Base-by-base conservation (phyloP, 306 rosid genomes). In the Rubus idaeus region DNA sequence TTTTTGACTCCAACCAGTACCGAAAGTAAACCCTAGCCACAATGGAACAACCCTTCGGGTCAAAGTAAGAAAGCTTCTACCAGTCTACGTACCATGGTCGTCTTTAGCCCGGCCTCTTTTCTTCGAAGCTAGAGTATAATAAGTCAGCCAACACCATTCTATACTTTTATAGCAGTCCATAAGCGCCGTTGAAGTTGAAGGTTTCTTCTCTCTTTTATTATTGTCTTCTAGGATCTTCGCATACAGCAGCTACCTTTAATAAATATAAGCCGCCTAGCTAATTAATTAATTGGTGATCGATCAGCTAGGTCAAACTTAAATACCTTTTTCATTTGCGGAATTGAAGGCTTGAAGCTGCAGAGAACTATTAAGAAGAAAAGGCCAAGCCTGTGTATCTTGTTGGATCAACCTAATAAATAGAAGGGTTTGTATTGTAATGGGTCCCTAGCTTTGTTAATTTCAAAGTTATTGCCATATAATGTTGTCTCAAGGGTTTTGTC, bases 181-280 rank as follows among this genome's bases (percentile, higher is more conserved):
- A 70, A 81, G 79, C 78, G 81, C 70, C 78, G 68, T 79, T 30
- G 35, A 30, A 30, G 35, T 30, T 85, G 84, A 78, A 70, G 77
- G 64, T 69, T 68, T 55, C 73, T 40, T 30, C 13, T 60, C 7
- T 45, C 39, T 78, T 75, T 40, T 18, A 4, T 21, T 21, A 7
- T 61, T 18, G 74, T 63, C 42, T 12, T 26, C 30, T 23, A 17
- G 8, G 14, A 49, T 49, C 57, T 2, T 46, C 18, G 63, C 50
- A 65, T 45, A 39, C 55, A 13, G 17, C 23, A 23, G 61, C 42
- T 37, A 68, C 78, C 83, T 72, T 65, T 79, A 60, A 73, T 55
- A 40, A 68, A 23, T 77, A 37, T 69, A 68, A 71, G 86, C 80
- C 68, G 79, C 46, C 79, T 40, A 7, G n/a, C n/a, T n/a, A 23